Base-by-base conservation (phyloP, 2,329 filamentous ascomycete species). In the Cytospora piceae region DNA sequence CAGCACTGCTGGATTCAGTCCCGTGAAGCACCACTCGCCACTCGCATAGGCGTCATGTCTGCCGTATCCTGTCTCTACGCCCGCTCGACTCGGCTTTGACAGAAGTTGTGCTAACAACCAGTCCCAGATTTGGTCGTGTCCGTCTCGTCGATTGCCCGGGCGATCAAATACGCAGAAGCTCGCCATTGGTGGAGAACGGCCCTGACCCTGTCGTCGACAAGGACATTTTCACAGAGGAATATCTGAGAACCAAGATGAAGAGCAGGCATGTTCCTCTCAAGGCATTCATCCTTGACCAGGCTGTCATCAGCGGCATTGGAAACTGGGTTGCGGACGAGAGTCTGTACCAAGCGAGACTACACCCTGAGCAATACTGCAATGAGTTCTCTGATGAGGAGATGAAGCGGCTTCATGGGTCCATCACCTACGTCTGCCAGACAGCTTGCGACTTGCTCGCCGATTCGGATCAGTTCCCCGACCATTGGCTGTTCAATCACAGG, bases 251-350 rank as follows among this genome's bases (percentile, higher is more conserved):
- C 63, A 91, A 92, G 76, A 82, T 97, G 80, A 82, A 79, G 58
- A 87, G 84, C 65, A 93, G 94, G 63, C 92, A 87, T 72, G 91
- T 97, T 0, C 94, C 94, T 0, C 85, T 98, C 69, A 98, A 98
- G 76, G 92, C 93, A 0, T 82, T 97, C 24, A 80, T 99, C 15
- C 83, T 98, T 4, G 92, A 98, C 74, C 95, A 99, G 77, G 84
- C 87, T 22, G 91, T 91, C 74, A 91, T 98, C 68, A 95, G 91
- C 72, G 95, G 95, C 9, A 92, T 99, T 68, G 95, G 95, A 0
- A 98, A 98, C 74, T 99, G 94, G 94, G 94, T 99, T 62, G 93
- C 90, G 0, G 95, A 99, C 74, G 95, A 99, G 76, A 89, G 97
- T 8, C 81, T 99, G 60, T 99, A 94, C 73, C 90, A 98, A 71